These are phyloP conservation scores for Candida coquimbonensis DNA, from an alignment of 805 yeast species.

Conservation along the genomic window DNA sequence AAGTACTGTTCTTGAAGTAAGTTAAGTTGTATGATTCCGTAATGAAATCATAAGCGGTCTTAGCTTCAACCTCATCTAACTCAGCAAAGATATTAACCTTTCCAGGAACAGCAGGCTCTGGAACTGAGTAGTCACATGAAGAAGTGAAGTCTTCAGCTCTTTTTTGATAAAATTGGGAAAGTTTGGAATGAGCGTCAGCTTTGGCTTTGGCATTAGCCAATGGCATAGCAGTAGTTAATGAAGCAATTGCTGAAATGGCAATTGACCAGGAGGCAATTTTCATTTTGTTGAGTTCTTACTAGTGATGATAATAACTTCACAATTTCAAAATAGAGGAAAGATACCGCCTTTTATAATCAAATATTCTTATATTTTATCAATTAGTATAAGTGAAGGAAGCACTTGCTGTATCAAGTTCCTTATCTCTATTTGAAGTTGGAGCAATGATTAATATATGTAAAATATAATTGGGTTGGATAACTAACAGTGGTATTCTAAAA, in stretches of 20 bases:
- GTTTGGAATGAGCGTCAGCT: neutral
- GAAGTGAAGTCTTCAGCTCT: neutral
- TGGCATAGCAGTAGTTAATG: neutral
- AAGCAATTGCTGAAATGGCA: neutral
- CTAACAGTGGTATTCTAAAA: too few relatives aligned
- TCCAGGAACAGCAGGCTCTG: conserved; percentile 11
- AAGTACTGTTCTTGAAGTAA: conserved; percentile 11
- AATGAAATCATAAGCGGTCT: conserved; percentile 11
- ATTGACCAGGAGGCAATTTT: neutral
- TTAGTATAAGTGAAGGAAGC: too few relatives aligned
- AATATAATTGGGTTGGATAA: too few relatives aligned
- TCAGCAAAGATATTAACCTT: conserved; percentile 20
- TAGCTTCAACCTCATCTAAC: conserved; percentile 15
- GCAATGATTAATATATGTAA: too few relatives aligned
- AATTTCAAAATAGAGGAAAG: too few relatives aligned
- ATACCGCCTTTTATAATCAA: neutral
- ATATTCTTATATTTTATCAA: too few relatives aligned
- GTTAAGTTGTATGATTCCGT: conserved; percentile 16
- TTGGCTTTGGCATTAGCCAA: conserved; percentile 1
- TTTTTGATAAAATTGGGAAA: neutral
- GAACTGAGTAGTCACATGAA: conserved; percentile 8
- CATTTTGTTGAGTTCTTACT: neutral
- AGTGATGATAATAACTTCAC: too few relatives aligned
- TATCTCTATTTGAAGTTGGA: too few relatives aligned
- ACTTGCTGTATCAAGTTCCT: too few relatives aligned